Conservation (phyloP, 805 yeast genomes). For the Gaillardinia entomophila region DNA sequence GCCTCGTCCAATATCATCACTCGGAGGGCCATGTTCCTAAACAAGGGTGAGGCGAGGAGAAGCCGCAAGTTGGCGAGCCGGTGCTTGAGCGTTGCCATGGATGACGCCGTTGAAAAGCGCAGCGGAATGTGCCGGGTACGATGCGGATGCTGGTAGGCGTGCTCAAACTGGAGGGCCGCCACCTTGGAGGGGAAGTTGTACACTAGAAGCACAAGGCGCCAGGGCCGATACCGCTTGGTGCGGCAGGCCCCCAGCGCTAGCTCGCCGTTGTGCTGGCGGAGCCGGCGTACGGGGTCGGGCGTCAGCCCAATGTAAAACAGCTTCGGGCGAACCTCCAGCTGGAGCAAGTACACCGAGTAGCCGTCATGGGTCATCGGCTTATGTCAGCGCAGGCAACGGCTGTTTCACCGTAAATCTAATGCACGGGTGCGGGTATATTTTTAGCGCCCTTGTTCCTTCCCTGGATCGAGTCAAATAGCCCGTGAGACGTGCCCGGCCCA, state of each 20-base stretch:
- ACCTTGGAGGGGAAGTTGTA: conserved; percentile 68
- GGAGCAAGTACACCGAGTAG: conserved; percentile 68
- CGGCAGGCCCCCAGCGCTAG: conserved; percentile 54
- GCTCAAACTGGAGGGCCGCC: conserved; percentile 72
- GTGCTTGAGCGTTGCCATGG: conserved; percentile 39
- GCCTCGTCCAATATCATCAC: conserved; percentile 40
- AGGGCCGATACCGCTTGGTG: conserved; percentile 63
- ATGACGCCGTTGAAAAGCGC: conserved; percentile 31
- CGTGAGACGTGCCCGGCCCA: too few relatives aligned
- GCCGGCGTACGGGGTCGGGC: conserved; percentile 61
- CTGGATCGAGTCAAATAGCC: too few relatives aligned
- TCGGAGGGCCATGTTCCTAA: conserved; percentile 38
- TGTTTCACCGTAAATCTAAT: too few relatives aligned
- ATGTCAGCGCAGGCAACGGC: too few relatives aligned
- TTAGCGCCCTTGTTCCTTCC: too few relatives aligned
- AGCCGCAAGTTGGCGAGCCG: conserved; percentile 44
- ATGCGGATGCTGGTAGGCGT: conserved; percentile 76
- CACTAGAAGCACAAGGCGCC: conserved; percentile 62
- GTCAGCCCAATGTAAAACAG: conserved; percentile 79
- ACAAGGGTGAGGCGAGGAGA: conserved; percentile 38
- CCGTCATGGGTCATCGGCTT: conserved; percentile 2
- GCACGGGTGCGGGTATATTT: too few relatives aligned
- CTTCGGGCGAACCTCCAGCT: conserved; percentile 50
- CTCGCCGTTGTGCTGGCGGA: conserved; percentile 77
- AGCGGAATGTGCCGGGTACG: conserved; percentile 53